Base-by-base conservation (phyloP, 345 rosid species). In the Reutealis trisperma region DNA sequence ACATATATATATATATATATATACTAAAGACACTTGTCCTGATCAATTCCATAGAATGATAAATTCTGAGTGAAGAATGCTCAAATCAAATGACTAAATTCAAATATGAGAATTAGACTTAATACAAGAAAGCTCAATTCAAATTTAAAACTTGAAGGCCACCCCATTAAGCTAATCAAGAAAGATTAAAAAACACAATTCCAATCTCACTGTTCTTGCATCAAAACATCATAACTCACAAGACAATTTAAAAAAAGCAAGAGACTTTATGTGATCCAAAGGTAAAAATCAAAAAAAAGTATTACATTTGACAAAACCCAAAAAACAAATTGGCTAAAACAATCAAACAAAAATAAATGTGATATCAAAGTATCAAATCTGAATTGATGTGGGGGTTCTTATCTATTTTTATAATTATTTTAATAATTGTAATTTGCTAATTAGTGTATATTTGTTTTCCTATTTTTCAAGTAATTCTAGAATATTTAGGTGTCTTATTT, bases 291-390 rank as follows among this genome's bases (percentile, higher is more conserved):
- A 52, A 25, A 72, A 9, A 64, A 37, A 78, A 54, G 13, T 5
- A 42, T 18, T 24, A 15, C 27, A 18, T 70, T 63, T 16, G 61
- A 51, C 15, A 55, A 54, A 57, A n/a, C 47, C 72, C 63, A 63
- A 37, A 52, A 49, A 34, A 34, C 24, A 73, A 30, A 47, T 67
- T 10, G 69, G 54, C n/a, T 12, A 7, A 68, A 67, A 58, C 10
- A 44, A 30, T 11, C 62, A 44, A 5, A n/a, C 21, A 63, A 41
- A 67, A 57, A 51, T 13, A 37, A 37, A 37, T 4, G 41, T 64
- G 71, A 65, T 27, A 65, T 27, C 30, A 27, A 27, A 27, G n/a
- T n/a, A n/a, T 71, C 69, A 32, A 75, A 72, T 85, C 82, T 71
- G n/a, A n/a, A n/a, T n/a, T n/a, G n/a, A n/a, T n/a, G n/a, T n/a